Base-by-base conservation (phyloP, 371 early-diverging fungal species). In the Mucor mucedo region DNA sequence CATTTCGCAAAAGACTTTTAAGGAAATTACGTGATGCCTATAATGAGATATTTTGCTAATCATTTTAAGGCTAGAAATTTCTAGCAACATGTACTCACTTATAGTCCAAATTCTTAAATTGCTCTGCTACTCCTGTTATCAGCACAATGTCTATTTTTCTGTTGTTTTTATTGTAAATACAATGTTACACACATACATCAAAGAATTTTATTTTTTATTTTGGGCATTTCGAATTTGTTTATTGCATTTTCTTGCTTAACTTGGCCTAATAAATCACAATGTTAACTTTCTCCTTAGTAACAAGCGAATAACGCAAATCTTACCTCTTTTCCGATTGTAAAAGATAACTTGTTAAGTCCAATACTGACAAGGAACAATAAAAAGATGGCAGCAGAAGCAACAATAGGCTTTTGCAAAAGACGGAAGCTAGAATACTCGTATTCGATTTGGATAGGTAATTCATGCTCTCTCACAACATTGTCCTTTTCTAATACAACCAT, bases 391-490 rank as follows among this genome's bases (percentile, higher is more conserved):
- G 58, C 58, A 28, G 78, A 75, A 21, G 69, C 76, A 35, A 70
- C 76, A 47, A 83, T 59, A 33, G 85, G 85, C 47, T 85, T 85
- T 42, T 79, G 79, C 11, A 82, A 63, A 39, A 82, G 73, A 21
- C 69, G 66, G 6, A 69, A 2, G 4, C 62, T 42, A 49, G 76
- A 52, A 57, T 77, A 79, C 38, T 73, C 74, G 33, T 85, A 85
- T 58, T 77, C 72, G 49, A 86, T 75, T 76, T 72, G 73, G 39
- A 86, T 70, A 54, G 65, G 57, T n/a, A 75, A 68, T 38, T 75
- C 75, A 60, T 86, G 84, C 39, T 90, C 89, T 52, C 79, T 79
- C 10, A 89, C 79, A 2, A 88, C 80, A 55, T 90, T 90, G 58
- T 71, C 61, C 76, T 88, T 91, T 40, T 82, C 77, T 44, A 93